Evolutionary conservation across 192 early-diverging fungal genomes (phyloP), one percentile per base, ranked within the genome.

Genomic region (Diversispora epigaea): DNA sequence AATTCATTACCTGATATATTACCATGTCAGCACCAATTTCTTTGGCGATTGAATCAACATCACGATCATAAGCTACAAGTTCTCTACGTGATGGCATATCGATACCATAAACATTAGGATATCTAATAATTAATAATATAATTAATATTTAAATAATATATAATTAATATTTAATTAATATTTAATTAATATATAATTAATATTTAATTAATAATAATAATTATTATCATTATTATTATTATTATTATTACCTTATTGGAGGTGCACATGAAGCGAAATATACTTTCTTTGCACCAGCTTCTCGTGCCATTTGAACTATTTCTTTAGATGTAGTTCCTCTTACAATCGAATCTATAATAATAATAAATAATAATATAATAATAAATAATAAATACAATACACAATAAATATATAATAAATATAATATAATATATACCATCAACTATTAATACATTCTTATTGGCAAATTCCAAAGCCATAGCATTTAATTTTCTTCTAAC

Each of bases 71-170:
- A 4, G 95, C 98, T 21, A 99, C 92, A 63, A 99, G 85, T 81
- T 99, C 98, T 52, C 85, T 81, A 22, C 91, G 89, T 25, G 94
- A 93, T 25, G 98, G 98, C 97, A 99, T 99, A 78, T 99, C 96
- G 82, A 99, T 99, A 76, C 98, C 98, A 80, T 99, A 99, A 47
- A 98, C 98, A 84, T 99, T 99, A 72, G 96, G 96, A 86, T 87
- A 96, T 40, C 87, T 87, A 57, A 2, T 14, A 63, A 17, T n/a
- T 32, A 82, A 39, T 9, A 17, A 5, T 80, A 4, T 81, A 78
- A 19, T 83, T 25, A n/a, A n/a, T n/a, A n/a, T n/a, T n/a, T n/a
- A n/a, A n/a, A n/a, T n/a, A 68, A n/a, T 67, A 43, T 17, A 64
- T 81, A 40, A 7, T 44, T 25, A 44, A 41, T 19, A 17, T 17